phyloP scores from a whole-genome alignment of 2,329 filamentous ascomycete species.

The Neofusicoccum ribis region DNA sequence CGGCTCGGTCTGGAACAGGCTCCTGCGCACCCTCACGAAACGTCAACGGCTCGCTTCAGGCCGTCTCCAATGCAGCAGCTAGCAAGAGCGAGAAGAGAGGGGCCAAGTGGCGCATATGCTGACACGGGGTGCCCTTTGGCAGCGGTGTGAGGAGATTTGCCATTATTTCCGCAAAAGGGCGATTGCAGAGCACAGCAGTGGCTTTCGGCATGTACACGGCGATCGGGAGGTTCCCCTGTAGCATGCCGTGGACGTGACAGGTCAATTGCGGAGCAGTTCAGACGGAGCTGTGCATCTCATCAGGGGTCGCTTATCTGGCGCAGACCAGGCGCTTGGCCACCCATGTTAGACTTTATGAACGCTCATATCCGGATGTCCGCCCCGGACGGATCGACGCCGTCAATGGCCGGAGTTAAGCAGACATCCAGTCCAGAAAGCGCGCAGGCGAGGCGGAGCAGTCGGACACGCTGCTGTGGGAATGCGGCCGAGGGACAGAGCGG shows the following conservation, averaged over 20 bases:
- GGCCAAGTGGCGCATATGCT: constrained; percentile 7
- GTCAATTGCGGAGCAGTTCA: neutral
- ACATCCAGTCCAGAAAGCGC: neutral
- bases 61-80: constrained; percentile 12
- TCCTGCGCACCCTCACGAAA: neutral
- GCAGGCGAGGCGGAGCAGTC: neutral
- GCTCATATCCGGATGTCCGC: constrained; percentile 6
- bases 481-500: neutral
- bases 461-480: neutral
- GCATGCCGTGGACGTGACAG: neutral
- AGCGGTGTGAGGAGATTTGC: neutral
- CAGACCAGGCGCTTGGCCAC: neutral
- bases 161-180: neutral
- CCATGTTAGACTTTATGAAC: constrained; percentile 5
- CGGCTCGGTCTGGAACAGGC: constrained; percentile 4
- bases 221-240: neutral
- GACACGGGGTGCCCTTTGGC: neutral
- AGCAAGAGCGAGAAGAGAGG: neutral
- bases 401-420: neutral
- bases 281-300: neutral
- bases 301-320: constrained; percentile 10
- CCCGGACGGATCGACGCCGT: constrained; percentile 1
- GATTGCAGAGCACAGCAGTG: neutral
- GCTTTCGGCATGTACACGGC: neutral
- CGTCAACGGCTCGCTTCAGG: constrained; percentile 10